These are phyloP conservation scores for Umbelopsis sp. DNA, from an alignment of 371 early-diverging fungal species.

Conservation along the genomic window DNA sequence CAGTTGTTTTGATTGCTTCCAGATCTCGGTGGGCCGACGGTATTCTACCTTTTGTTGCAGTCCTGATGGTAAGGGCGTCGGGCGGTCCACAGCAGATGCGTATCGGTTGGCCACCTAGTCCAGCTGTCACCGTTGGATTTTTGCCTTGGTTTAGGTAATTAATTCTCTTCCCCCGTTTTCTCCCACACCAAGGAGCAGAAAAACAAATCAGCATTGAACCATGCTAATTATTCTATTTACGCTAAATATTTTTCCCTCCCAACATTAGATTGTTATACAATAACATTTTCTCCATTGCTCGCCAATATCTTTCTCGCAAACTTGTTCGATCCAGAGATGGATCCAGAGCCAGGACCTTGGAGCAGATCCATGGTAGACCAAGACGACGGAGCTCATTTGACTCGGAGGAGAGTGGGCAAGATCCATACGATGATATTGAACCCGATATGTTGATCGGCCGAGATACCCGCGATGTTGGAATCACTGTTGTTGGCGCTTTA, in stretches of 20 bases:
- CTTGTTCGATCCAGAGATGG: slow-evolving; percentile 30
- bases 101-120: slow-evolving; percentile 58
- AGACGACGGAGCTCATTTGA: slow-evolving; percentile 33
- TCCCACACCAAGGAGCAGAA: background rate
- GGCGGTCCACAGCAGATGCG: slow-evolving; percentile 38
- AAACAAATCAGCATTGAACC: background rate
- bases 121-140: slow-evolving; percentile 54
- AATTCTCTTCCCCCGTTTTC: background rate
- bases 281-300: slow-evolving; percentile 36
- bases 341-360: slow-evolving; percentile 33
- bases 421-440: slow-evolving; percentile 27
- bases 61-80: slow-evolving; percentile 34
- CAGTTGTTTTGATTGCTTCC: slow-evolving; percentile 64
- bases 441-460: slow-evolving; percentile 33
- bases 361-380: slow-evolving; percentile 30
- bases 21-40: slow-evolving; percentile 51
- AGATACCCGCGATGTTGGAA: slow-evolving; percentile 40
- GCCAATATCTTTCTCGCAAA: slow-evolving; percentile 31
- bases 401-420: slow-evolving; percentile 22
- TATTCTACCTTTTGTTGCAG: slow-evolving; percentile 37
- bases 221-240: background rate
- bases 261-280: slow-evolving; percentile 53
- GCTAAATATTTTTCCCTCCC: background rate
- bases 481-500: slow-evolving; percentile 56
- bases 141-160: slow-evolving; percentile 59